Conservation (phyloP, 148 eudicot genomes). For the Dysphania ambrosioides region DNA sequence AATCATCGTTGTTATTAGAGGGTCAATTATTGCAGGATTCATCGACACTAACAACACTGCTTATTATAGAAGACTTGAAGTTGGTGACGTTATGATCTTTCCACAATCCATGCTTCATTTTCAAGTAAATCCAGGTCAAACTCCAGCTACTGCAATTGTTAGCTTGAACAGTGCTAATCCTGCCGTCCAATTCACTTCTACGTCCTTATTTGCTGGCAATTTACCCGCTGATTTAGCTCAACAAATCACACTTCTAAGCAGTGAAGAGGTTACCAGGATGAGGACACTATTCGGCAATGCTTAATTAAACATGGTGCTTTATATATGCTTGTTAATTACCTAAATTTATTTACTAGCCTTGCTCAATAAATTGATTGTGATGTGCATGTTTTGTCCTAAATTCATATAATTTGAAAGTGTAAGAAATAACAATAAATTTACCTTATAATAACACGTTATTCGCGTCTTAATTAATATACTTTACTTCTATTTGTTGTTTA, state of each 20-base stretch:
- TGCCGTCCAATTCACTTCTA: background rate
- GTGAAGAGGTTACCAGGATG: background rate
- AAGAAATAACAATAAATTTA: too few relatives aligned
- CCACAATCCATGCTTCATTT: conserved; percentile 7
- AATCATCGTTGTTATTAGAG: background rate
- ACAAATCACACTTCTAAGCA: background rate
- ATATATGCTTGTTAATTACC: too few relatives aligned
- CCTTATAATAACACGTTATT: too few relatives aligned
- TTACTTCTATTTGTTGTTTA: too few relatives aligned
- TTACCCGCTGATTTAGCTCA: background rate
- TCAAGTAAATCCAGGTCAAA: conserved; percentile 5
- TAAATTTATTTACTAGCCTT: too few relatives aligned
- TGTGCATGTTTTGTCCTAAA: too few relatives aligned
- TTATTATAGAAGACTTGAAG: conserved; percentile 8
- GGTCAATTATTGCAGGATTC: conserved; percentile 2
- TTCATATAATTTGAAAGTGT: too few relatives aligned
- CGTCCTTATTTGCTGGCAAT: background rate
- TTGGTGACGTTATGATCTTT: conserved; percentile 13
- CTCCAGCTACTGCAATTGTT: background rate
- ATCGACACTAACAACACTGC: background rate
- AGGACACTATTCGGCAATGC: background rate
- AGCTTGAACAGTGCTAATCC: conserved; percentile 3
- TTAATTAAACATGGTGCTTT: too few relatives aligned
- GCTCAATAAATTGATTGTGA: too few relatives aligned
- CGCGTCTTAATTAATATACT: too few relatives aligned